A percentile compares a stretch with the other conserved stretches of the same genome.
Conservation (phyloP, 2,329 filamentous ascomycete species). For the Phyllosticta capitalensis region DNA sequence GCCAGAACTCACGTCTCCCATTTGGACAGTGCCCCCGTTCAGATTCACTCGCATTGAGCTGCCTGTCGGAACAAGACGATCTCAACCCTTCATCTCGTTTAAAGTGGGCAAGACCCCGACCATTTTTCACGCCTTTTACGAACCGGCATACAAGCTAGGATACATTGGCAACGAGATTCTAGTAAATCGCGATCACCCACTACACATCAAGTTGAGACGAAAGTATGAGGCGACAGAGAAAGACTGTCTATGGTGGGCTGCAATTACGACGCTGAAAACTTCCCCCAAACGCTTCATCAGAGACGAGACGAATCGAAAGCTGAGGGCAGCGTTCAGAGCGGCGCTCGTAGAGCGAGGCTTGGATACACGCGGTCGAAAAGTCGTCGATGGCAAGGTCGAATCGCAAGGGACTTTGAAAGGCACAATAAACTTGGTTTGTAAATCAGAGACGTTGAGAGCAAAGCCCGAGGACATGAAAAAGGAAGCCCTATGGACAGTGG, state of each 20-base stretch:
- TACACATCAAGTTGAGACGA: neutral
- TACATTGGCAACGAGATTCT: neutral
- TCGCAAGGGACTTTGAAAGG: conserved; percentile 4
- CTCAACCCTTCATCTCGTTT: neutral
- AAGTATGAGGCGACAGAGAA: conserved; percentile 10
- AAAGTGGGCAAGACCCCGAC: neutral
- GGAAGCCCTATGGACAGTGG: conserved; percentile 17
- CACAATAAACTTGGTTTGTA: conserved; percentile 17
- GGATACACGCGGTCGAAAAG: conserved; percentile 16
- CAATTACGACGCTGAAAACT: conserved; percentile 16
- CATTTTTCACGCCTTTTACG: neutral
- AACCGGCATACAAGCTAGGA: neutral
- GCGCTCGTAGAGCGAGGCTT: conserved; percentile 23
- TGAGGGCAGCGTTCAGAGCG: conserved; percentile 23
- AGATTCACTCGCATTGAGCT: neutral
- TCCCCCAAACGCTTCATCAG: conserved; percentile 25
- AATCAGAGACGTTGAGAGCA: conserved; percentile 18
- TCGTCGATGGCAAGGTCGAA: conserved; percentile 6
- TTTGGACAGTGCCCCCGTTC: neutral
- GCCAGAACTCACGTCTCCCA: neutral
- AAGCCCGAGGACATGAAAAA: conserved; percentile 20
- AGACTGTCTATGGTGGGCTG: conserved; percentile 26
- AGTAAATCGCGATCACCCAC: neutral
- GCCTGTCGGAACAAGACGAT: neutral
- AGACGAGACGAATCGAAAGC: conserved; percentile 22